Conservation (phyloP, 2,329 filamentous ascomycete genomes). For the Corniculantispora saksenae region DNA sequence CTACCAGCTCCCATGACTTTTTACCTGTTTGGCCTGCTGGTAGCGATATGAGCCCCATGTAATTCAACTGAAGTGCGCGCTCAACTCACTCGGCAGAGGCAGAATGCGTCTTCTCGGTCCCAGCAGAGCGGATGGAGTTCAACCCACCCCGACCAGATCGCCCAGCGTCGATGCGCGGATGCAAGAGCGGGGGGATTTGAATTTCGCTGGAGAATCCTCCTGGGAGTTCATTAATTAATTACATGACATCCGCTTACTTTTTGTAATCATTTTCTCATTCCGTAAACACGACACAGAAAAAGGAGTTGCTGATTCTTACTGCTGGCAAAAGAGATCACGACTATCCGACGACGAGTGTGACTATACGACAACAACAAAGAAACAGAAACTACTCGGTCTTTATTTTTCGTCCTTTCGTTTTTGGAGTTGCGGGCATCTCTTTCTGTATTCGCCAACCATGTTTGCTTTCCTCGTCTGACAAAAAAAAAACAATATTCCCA, state of each 20-base stretch:
- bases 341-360: background rate
- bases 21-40: background rate
- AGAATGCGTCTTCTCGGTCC: no score
- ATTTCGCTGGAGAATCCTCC: background rate
- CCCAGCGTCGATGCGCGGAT: background rate
- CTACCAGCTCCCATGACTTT: background rate
- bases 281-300: background rate
- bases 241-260: background rate
- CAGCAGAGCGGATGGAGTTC: background rate
- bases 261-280: background rate
- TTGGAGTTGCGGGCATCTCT: no score
- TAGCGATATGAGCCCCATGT: background rate
- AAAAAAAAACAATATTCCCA: no score
- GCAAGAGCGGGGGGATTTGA: background rate
- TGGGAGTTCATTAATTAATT: background rate
- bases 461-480: background rate
- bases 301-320: background rate
- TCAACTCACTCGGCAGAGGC: background rate
- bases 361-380: background rate
- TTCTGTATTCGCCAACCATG: background rate
- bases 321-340: background rate
- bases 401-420: no score
- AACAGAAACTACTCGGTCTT: background rate
- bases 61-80: background rate
- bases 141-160: background rate